A percentile compares a stretch with the other conserved stretches of the same genome.
Evolutionary conservation across 2,329 filamentous ascomycete genomes (phyloP).

Genomic region (Aspergillus latus): DNA sequence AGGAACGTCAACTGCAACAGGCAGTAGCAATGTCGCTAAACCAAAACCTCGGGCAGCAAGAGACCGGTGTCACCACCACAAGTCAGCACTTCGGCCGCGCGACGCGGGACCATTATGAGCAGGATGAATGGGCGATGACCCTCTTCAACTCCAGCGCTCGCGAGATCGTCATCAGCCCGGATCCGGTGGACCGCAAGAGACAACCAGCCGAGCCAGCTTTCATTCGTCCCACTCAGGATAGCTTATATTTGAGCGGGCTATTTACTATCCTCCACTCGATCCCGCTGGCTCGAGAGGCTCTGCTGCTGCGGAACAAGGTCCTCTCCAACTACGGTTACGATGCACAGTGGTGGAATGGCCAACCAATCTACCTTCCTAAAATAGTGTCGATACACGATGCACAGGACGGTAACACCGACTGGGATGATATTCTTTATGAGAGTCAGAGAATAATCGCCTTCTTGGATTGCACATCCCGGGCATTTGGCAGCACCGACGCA

Average conservation of each 20-base stretch:
- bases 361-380: constrained; percentile 50
- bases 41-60: constrained; percentile 50
- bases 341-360: constrained; percentile 63
- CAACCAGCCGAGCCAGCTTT: constrained; percentile 54
- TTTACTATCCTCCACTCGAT: constrained; percentile 64
- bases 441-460: constrained; percentile 63
- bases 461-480: constrained; percentile 56
- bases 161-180: constrained; percentile 57
- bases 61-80: constrained; percentile 52
- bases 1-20: constrained; percentile 48
- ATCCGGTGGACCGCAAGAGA: constrained; percentile 51
- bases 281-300: constrained; percentile 57
- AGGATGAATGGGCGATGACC: constrained; percentile 57
- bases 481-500: constrained; percentile 58
- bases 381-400: constrained; percentile 49
- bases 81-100: constrained; percentile 55
- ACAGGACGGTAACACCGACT: constrained; percentile 34
- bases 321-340: constrained; percentile 56
- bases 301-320: constrained; percentile 50
- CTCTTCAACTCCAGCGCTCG: constrained; percentile 47
- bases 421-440: constrained; percentile 55
- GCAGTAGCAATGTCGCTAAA: constrained; percentile 50
- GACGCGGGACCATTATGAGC: constrained; percentile 55
- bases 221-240: constrained; percentile 55
- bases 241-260: constrained; percentile 57